Percentiles rank a stretch among this genome's conserved stretches.
Evolutionary conservation across 1,139 yeast species (phyloP).

Genomic region (Kodamaea plutei): DNA sequence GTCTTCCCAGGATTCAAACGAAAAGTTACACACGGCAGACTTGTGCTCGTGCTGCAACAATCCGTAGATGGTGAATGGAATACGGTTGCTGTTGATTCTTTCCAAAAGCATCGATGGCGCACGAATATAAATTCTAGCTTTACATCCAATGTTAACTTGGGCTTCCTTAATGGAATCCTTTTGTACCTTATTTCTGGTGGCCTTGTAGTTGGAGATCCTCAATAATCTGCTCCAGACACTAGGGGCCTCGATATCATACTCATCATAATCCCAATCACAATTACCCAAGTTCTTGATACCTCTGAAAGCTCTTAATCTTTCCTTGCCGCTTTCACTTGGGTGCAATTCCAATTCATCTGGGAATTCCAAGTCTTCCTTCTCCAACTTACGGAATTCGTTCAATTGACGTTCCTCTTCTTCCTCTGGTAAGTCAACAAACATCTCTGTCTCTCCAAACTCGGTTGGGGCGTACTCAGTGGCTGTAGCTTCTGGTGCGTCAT

Average conservation of each 20-base stretch:
- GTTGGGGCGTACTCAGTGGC: constrained; percentile 37
- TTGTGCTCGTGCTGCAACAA: constrained; percentile 84
- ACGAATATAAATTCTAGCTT: constrained; percentile 54
- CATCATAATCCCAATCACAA: constrained; percentile 87
- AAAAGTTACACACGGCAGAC: constrained; percentile 74
- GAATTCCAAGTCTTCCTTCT: constrained; percentile 82
- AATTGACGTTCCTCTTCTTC: constrained; percentile 85
- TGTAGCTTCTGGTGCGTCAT: constrained; percentile 17
- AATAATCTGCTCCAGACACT: constrained; percentile 71
- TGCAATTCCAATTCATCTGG: constrained; percentile 91
- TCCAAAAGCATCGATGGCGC: constrained; percentile 54
- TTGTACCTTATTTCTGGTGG: constrained; percentile 64
- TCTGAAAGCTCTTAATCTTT: constrained; percentile 71
- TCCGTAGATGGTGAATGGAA: constrained; percentile 66
- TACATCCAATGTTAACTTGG: constrained; percentile 64
- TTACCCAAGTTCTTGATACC: constrained; percentile 81
- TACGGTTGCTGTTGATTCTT: constrained; percentile 33
- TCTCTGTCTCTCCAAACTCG: constrained; percentile 52
- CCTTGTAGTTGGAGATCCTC: constrained; percentile 72
- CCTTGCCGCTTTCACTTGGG: constrained; percentile 72
- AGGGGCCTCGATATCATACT: constrained; percentile 72
- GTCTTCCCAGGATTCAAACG: constrained; percentile 85
- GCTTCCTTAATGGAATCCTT: constrained; percentile 60
- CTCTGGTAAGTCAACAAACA: constrained; percentile 68
- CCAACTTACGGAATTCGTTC: constrained; percentile 61